A percentile compares a stretch with the other conserved stretches of the same genome.
phyloP scores from a whole-genome alignment of 2,329 filamentous ascomycete genomes.

The Pseudocercospora musae region DNA sequence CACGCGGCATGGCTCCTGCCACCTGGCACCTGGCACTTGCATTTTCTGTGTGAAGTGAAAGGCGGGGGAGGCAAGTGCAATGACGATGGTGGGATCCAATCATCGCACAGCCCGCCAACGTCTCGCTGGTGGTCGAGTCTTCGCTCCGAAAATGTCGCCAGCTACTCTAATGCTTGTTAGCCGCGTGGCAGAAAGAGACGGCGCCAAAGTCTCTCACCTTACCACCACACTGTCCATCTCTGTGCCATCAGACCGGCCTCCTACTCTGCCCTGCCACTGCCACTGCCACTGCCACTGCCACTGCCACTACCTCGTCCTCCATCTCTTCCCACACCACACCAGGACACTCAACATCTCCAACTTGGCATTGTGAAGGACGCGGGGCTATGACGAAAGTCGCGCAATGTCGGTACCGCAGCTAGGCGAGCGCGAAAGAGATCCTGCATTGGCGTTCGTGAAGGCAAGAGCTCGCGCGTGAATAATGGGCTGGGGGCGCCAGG shows the following conservation, averaged over 20 bases:
- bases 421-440: conserved; percentile 2
- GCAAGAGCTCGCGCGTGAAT: background rate
- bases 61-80: background rate
- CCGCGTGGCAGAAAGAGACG: conserved; percentile 10
- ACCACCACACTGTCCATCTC: background rate
- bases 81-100: background rate
- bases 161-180: background rate
- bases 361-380: background rate
- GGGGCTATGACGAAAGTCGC: background rate
- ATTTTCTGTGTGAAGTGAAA: background rate
- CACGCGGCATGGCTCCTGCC: too few relatives aligned
- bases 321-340: background rate
- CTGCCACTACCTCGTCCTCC: too few relatives aligned
- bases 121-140: background rate
- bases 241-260: background rate
- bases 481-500: conserved; percentile 15
- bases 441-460: background rate
- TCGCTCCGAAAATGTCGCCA: background rate
- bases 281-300: too few relatives aligned
- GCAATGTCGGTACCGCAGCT: conserved; percentile 6
- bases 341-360: background rate
- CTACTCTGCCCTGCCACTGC: background rate
- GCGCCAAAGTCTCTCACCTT: conserved; percentile 8
- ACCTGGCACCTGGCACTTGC: too few relatives aligned
- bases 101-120: background rate